A percentile compares a stretch with the other conserved stretches of the same genome.
Conservation (phyloP, 2,329 filamentous ascomycete species). For the Xylaria sp. region DNA sequence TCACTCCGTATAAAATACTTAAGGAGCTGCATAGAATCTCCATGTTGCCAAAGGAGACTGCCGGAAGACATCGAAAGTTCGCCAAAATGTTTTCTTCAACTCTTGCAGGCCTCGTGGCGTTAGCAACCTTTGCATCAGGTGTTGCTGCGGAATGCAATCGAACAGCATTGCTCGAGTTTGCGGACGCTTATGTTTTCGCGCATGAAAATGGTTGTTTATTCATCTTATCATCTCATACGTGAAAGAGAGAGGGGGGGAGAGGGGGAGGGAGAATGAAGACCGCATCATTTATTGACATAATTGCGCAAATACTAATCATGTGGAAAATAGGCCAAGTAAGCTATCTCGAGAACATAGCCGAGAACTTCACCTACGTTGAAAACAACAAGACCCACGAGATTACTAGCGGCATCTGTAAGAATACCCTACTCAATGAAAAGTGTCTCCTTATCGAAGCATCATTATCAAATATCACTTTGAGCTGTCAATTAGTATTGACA, state of each 20-base stretch:
- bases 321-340: slow-evolving; percentile 31
- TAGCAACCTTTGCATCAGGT: slow-evolving; percentile 12
- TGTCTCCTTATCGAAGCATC: background rate
- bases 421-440: too few relatives aligned
- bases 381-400: slow-evolving; percentile 46
- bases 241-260: background rate
- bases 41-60: background rate
- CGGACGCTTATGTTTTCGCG: slow-evolving; percentile 37
- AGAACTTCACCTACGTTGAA: slow-evolving; percentile 47
- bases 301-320: slow-evolving; percentile 18
- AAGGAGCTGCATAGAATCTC: background rate
- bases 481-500: background rate
- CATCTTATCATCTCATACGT: background rate
- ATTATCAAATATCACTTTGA: background rate
- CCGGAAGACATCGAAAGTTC: background rate
- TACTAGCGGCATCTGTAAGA: slow-evolving; percentile 40
- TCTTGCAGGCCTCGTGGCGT: slow-evolving; percentile 15
- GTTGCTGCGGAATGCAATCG: slow-evolving; percentile 32
- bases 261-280: background rate
- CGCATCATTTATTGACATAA: background rate
- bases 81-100: slow-evolving; percentile 24
- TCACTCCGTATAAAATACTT: slow-evolving; percentile 3
- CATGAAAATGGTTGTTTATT: slow-evolving; percentile 34
- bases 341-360: slow-evolving; percentile 34
- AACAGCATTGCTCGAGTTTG: slow-evolving; percentile 33